These are phyloP conservation scores for Wickerhamomyces chambardii DNA, from an alignment of 805 yeast genomes.

Conservation along the genomic window DNA sequence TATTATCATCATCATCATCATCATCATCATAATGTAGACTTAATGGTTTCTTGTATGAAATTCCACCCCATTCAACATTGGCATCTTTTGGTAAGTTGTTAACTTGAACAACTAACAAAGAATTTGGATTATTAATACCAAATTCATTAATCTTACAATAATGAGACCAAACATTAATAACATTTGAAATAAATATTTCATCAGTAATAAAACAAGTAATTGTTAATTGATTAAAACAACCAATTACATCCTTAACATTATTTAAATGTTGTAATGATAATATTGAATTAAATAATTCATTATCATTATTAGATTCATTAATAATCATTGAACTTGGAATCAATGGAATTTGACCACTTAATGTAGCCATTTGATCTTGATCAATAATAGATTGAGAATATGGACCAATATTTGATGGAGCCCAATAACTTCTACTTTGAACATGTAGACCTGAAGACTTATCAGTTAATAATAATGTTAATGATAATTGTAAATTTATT, in stretches of 20 bases:
- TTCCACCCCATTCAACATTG: slow-evolving; percentile 69
- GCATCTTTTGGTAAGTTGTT: slow-evolving; percentile 55
- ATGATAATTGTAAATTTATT: slow-evolving; percentile 47
- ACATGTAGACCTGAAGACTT: slow-evolving; percentile 73
- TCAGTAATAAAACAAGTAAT: slow-evolving; percentile 49
- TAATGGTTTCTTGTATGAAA: slow-evolving; percentile 30
- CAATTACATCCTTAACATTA: slow-evolving; percentile 49
- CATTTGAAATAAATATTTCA: slow-evolving; percentile 18
- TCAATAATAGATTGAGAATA: slow-evolving; percentile 78
- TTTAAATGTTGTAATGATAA: slow-evolving; percentile 71
- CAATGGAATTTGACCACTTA: slow-evolving; percentile 91
- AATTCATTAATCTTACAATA: slow-evolving; percentile 23
- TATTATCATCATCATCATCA: slow-evolving; percentile 25
- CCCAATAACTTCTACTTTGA: slow-evolving; percentile 94
- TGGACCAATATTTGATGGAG: slow-evolving; percentile 97
- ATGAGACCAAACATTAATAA: slow-evolving; percentile 33
- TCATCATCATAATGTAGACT: slow-evolving; percentile 31
- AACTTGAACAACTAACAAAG: slow-evolving; percentile 45
- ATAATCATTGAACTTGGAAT: slow-evolving; percentile 70
- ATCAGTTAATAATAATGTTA: slow-evolving; percentile 30
- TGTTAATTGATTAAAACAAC: slow-evolving; percentile 32
- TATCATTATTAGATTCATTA: slow-evolving; percentile 23
- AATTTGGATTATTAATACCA: slow-evolving; percentile 16
- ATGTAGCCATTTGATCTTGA: slow-evolving; percentile 37
- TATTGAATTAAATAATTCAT: slow-evolving; percentile 25